Conservation (phyloP, 805 yeast genomes). For the Ogataea paradorogensis region DNA sequence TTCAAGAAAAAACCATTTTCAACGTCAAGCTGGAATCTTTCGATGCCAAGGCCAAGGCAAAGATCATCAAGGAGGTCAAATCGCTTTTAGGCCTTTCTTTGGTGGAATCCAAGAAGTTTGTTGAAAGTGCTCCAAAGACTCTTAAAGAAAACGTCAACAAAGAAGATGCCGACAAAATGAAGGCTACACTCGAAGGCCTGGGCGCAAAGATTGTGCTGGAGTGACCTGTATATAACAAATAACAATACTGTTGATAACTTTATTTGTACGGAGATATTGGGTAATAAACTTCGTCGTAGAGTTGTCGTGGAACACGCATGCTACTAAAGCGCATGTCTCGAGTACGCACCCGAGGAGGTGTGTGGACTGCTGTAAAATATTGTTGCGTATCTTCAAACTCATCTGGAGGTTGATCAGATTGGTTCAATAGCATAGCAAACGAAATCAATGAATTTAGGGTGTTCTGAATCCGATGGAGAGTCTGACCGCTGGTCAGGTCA, state of each 20-base stretch:
- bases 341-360: conserved; percentile 5
- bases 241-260: conserved; percentile 1
- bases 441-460: conserved; percentile 33
- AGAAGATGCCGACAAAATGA: conserved; percentile 96
- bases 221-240: conserved; percentile 34
- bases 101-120: conserved; percentile 97
- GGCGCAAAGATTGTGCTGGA: conserved; percentile 94
- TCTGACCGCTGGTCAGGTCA: conserved; percentile 22
- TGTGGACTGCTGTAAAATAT: conserved; percentile 5
- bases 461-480: conserved; percentile 34
- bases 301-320: conserved; percentile 8
- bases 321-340: conserved; percentile 7
- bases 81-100: conserved; percentile 84
- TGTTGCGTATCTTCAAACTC: conserved; percentile 15
- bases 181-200: conserved; percentile 84
- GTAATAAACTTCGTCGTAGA: conserved; percentile 6
- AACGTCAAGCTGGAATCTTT: conserved; percentile 88
- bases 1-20: conserved; percentile 91
- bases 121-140: conserved; percentile 95
- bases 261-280: conserved; percentile 12
- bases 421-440: conserved; percentile 27
- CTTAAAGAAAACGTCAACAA: conserved; percentile 93
- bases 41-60: conserved; percentile 93
- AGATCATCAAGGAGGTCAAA: conserved; percentile 96
- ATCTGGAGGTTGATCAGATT: conserved; percentile 11